Evolutionary conservation across 805 yeast species (phyloP).

Genomic region (Saccharomyces kudriavzevii): DNA sequence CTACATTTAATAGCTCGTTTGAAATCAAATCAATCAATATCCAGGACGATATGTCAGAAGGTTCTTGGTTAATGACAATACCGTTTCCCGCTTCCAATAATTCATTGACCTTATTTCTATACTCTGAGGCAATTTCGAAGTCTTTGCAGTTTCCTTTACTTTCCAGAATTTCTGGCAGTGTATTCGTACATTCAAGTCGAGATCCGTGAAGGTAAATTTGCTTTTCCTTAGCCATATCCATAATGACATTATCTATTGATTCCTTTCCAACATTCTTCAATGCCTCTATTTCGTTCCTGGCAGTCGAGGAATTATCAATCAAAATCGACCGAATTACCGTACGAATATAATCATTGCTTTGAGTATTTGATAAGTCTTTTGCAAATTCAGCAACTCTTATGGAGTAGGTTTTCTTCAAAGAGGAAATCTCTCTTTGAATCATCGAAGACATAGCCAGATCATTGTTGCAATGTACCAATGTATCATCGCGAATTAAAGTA

Average conservation of each 20-base stretch:
- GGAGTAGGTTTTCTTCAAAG: slow-evolving; percentile 36
- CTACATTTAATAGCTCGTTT: slow-evolving; percentile 33
- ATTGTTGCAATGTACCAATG: slow-evolving; percentile 21
- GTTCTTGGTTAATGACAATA: slow-evolving; percentile 41
- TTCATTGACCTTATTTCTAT: slow-evolving; percentile 37
- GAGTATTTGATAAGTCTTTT: background rate
- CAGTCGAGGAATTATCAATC: slow-evolving; percentile 22
- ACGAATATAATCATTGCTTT: slow-evolving; percentile 22
- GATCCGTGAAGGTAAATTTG: slow-evolving; percentile 47
- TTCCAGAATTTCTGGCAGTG: slow-evolving; percentile 19
- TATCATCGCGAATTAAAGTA: slow-evolving; percentile 32
- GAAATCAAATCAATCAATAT: slow-evolving; percentile 50
- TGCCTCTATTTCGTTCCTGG: slow-evolving; percentile 24
- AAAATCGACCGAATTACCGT: slow-evolving; percentile 31
- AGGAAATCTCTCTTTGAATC: slow-evolving; percentile 57
- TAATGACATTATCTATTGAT: slow-evolving; percentile 37
- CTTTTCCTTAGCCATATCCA: slow-evolving; percentile 41
- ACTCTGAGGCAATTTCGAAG: slow-evolving; percentile 39
- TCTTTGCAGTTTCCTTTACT: slow-evolving; percentile 29
- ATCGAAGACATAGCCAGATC: slow-evolving; percentile 55
- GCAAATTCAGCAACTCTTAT: slow-evolving; percentile 16
- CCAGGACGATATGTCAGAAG: slow-evolving; percentile 56
- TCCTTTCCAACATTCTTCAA: slow-evolving; percentile 42
- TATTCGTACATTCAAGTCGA: slow-evolving; percentile 25
- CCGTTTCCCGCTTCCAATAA: slow-evolving; percentile 45